Conservation (phyloP, 805 yeast genomes). For the Ogataea sp. region DNA sequence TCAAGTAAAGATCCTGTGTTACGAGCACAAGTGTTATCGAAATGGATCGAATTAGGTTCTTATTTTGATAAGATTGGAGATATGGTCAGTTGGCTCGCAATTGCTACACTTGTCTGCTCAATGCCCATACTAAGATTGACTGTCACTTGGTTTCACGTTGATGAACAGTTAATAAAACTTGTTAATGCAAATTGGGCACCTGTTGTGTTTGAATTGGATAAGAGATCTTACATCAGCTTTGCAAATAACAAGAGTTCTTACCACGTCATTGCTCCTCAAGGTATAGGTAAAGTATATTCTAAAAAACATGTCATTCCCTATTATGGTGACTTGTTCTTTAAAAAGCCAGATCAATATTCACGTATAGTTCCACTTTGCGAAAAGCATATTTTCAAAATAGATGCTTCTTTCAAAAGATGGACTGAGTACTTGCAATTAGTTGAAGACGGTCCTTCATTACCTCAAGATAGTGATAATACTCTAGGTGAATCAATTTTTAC, state of each 20-base stretch:
- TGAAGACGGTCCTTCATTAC: constrained; percentile 31
- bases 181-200: constrained; percentile 87
- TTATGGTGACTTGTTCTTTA: constrained; percentile 76
- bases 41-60: constrained; percentile 84
- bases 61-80: constrained; percentile 74
- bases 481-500: constrained; percentile 3
- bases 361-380: constrained; percentile 31
- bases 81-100: constrained; percentile 91
- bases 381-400: constrained; percentile 56
- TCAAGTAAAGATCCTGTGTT: constrained; percentile 25
- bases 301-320: constrained; percentile 79
- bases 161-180: constrained; percentile 46
- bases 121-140: constrained; percentile 70
- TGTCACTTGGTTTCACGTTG: constrained; percentile 68
- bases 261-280: constrained; percentile 80
- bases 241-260: constrained; percentile 51
- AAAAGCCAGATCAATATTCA: constrained; percentile 26
- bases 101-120: constrained; percentile 76
- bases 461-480: constrained; percentile 1
- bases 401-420: constrained; percentile 78
- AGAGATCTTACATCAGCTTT: constrained; percentile 56
- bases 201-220: constrained; percentile 79
- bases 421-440: constrained; percentile 53
- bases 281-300: constrained; percentile 69
- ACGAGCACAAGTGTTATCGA: constrained; percentile 61